Evolutionary conservation across 2,329 filamentous ascomycete species (phyloP).

Genomic region (Penicillium italicum): DNA sequence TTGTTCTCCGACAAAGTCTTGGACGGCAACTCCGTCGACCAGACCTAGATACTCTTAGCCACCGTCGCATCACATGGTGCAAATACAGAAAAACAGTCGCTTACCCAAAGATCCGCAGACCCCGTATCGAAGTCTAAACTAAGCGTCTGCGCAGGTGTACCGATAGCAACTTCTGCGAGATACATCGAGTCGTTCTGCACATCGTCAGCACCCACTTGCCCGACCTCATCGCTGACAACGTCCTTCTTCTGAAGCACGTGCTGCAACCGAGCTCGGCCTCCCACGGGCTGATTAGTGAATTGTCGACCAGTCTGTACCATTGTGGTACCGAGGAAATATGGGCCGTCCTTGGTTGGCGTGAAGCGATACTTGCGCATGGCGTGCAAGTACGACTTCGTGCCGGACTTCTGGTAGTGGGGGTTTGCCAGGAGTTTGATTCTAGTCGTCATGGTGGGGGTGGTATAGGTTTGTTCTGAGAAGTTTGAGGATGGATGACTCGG

Average conservation of each 20-base stretch:
- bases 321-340: slow-evolving; percentile 53
- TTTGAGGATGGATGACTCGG: slow-evolving; percentile 7
- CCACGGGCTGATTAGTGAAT: slow-evolving; percentile 45
- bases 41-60: slow-evolving; percentile 44
- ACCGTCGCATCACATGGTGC: background rate
- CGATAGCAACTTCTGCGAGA: slow-evolving; percentile 61
- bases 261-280: slow-evolving; percentile 49
- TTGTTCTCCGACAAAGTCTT: slow-evolving; percentile 32
- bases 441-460: slow-evolving; percentile 30
- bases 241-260: slow-evolving; percentile 51
- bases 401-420: slow-evolving; percentile 56
- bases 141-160: slow-evolving; percentile 60
- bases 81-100: slow-evolving; percentile 12
- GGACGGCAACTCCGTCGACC: slow-evolving; percentile 51
- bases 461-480: slow-evolving; percentile 10
- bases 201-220: slow-evolving; percentile 58
- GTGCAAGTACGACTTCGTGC: slow-evolving; percentile 61
- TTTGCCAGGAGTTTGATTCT: slow-evolving; percentile 56
- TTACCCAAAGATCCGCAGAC: slow-evolving; percentile 66
- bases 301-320: slow-evolving; percentile 50
- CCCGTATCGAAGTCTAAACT: slow-evolving; percentile 68
- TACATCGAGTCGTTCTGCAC: slow-evolving; percentile 66
- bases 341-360: slow-evolving; percentile 59
- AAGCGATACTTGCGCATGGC: slow-evolving; percentile 62
- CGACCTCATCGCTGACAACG: slow-evolving; percentile 34